phyloP scores from a whole-genome alignment of 2,329 filamentous ascomycete genomes.

The Basipetospora sp. region DNA sequence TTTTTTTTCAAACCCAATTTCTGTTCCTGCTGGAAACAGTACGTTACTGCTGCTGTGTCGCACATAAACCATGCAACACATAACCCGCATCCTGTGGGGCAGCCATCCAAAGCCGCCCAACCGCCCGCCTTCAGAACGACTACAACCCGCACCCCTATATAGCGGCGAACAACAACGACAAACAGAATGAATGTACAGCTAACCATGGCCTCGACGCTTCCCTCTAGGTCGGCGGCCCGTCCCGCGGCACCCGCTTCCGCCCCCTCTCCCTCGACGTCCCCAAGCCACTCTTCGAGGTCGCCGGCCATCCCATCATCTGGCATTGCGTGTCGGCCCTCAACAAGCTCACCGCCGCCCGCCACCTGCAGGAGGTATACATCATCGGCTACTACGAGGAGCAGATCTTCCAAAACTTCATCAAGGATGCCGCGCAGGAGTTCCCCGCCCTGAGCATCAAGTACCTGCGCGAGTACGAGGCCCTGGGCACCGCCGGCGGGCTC shows the following conservation, averaged over 20 bases:
- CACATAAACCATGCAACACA: too few relatives aligned
- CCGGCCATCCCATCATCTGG: constrained; percentile 95
- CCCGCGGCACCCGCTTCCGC: constrained; percentile 86
- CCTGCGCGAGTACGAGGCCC: constrained; percentile 88
- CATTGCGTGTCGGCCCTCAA: constrained; percentile 88
- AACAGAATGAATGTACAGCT: constrained; percentile 11
- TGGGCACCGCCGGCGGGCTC: constrained; percentile 88
- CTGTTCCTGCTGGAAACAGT: too few relatives aligned
- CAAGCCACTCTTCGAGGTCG: constrained; percentile 97
- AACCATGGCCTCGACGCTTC: constrained; percentile 13
- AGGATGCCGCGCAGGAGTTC: constrained; percentile 71
- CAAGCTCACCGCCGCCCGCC: constrained; percentile 65
- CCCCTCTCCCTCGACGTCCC: constrained; percentile 90
- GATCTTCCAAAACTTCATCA: constrained; percentile 96
- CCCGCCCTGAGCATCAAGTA: constrained; percentile 84
- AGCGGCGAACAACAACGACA: too few relatives aligned
- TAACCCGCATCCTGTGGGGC: too few relatives aligned
- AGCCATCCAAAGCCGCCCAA: too few relatives aligned
- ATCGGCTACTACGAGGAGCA: constrained; percentile 98
- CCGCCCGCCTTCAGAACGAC: too few relatives aligned
- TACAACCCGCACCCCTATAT: too few relatives aligned
- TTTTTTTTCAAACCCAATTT: too few relatives aligned
- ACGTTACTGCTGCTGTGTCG: neutral
- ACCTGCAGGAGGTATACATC: constrained; percentile 86
- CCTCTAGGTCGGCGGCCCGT: constrained; percentile 76